Conservation (phyloP, 495 filamentous ascomycete species). For the Clavariopsis aquatica region DNA sequence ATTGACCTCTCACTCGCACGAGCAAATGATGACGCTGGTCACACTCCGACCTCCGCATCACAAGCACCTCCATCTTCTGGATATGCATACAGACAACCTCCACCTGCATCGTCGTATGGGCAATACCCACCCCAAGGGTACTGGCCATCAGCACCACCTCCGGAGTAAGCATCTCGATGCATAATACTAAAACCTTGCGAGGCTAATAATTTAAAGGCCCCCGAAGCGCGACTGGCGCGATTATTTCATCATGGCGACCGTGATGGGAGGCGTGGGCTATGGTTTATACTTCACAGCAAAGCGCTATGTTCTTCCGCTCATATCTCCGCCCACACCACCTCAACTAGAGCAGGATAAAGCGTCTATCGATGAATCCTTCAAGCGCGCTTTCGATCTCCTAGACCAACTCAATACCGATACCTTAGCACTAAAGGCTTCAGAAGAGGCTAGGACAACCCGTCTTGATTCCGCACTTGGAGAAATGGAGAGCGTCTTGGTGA, state of each 20-base stretch:
- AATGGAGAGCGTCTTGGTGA: conserved; percentile 76
- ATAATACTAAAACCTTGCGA: neutral
- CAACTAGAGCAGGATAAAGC: conserved; percentile 92
- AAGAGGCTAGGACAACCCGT: conserved; percentile 79
- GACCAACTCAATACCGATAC: conserved; percentile 92
- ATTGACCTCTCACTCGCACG: conserved; percentile 81
- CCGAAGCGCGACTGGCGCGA: conserved; percentile 94
- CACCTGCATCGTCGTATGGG: conserved; percentile 64
- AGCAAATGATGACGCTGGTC: conserved; percentile 56
- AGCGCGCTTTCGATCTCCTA: conserved; percentile 84
- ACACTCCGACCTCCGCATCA: conserved; percentile 47
- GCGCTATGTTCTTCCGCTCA: conserved; percentile 88
- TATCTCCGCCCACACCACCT: conserved; percentile 89
- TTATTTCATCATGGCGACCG: conserved; percentile 97
- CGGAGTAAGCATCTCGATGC: conserved; percentile 51
- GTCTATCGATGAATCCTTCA: conserved; percentile 86
- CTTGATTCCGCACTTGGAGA: conserved; percentile 81
- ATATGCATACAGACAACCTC: conserved; percentile 50
- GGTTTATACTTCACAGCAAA: conserved; percentile 85
- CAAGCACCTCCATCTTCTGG: conserved; percentile 43
- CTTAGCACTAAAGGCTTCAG: conserved; percentile 76
- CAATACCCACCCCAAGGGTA: conserved; percentile 61
- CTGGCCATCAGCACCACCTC: conserved; percentile 69
- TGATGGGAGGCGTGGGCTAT: conserved; percentile 81
- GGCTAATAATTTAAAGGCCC: conserved; percentile 42